Evolutionary conservation across 129 eudicot genomes (phyloP), one percentile per base, ranked within the genome.

Genomic region (Helichrysum umbraculigerum): DNA sequence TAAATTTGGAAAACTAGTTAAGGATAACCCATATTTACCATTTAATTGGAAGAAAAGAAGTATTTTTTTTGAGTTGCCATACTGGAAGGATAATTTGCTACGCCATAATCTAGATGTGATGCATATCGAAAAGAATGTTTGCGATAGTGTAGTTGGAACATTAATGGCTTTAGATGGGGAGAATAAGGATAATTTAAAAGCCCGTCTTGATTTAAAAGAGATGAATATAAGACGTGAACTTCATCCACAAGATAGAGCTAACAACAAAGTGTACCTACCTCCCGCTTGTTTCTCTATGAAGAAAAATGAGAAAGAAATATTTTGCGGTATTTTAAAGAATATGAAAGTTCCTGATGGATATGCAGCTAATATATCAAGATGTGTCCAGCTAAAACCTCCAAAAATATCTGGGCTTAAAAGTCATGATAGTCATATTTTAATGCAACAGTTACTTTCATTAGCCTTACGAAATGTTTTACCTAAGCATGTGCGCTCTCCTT

Each of bases 71-170:
- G 28, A 25, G 28, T 25, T 25, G 28, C 28, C 63, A 51, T 71
- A 71, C 44, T 71, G 63, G 75, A 71, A 71, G 15, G 42, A 25
- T 47, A 71, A 71, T 29, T n/a, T 71, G 42, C 61, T 71, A 12
- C 44, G 62, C 29, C 75, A 25, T 25, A 25, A 25, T 15, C 63
- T 70, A 0, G 74, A 44, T 28, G 60, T 42, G 35, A 44, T 44
- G 74, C 59, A 21, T 51, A 70, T 22, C 51, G 75, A 47, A 22
- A 47, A 70, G 42, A 47, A 47, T 25, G 28, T 14, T 70, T 2
- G 34, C 34, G 3, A 3, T 4, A 2, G 4, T 3, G 34, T 14
- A 47, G 60, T 30, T 47, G 42, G 41, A 5, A 50, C 62, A 0
- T 70, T 47, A 52, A 16, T 73, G 42, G 0, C 6, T 77, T 25